Base-by-base conservation (phyloP, 129 eudicot genomes). In the Flaveria robusta region DNA sequence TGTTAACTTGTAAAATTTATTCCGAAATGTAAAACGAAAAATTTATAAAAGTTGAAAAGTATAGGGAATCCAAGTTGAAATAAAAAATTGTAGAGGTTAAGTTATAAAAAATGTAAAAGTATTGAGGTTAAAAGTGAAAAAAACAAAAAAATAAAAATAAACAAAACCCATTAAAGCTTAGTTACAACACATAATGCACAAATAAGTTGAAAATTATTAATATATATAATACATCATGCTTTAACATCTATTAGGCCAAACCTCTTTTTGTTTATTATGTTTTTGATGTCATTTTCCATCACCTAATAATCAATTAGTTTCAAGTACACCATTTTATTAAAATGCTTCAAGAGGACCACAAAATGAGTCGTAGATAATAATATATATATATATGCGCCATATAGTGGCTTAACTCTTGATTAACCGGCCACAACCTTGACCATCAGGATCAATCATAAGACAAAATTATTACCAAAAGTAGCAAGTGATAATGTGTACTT, bases 241-340 rank as follows among this genome's bases (percentile, higher is more conserved):
- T 66, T 66, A 79, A 55, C 62, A 60, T 26, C 45, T 51, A 65
- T 63, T 63, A 71, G 43, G 16, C 65, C 56, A 60, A 70, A 31
- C 52, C 71, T 45, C 77, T 19, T 65, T 63, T 64, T 39, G 72
- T 66, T 66, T 16, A 80, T 72, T 69, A 65, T 52, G 49, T 55
- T n/a, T 72, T 51, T 22, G 74, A 73, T 66, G 83, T 50, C 79
- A 80, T 66, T 20, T 72, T 66, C 83, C 83, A 80, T 72, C 64
- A 72, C 34, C 27, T 18, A 37, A 27, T 80, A 52, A 41, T 80
- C 22, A 73, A 80, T 52, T 80, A 73, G 52, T 80, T 79, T 73
- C 49, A 79, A 66, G 83, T 73, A 79, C 82, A 1, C 75, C 58
- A 39, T 34, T 58, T 45, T 64, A 34, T n/a, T n/a, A 79, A 71